Evolutionary conservation across 1,139 yeast species (phyloP).

Genomic region (Sugiyamaella novakii): DNA sequence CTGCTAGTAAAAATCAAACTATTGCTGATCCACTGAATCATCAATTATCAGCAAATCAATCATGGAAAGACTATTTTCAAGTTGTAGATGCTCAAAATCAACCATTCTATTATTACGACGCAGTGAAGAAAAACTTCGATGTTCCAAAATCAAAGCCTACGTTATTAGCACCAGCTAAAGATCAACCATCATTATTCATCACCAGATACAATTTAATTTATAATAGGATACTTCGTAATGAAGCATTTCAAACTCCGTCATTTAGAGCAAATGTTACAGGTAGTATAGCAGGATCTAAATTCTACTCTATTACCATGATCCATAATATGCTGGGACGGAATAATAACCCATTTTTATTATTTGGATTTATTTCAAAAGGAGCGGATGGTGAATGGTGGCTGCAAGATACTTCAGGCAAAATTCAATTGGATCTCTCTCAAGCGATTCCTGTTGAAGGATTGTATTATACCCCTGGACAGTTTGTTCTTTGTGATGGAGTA

Average conservation of each 20-base stretch:
- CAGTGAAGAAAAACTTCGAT: conserved; percentile 65
- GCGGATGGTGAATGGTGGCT: conserved; percentile 69
- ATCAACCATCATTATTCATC: conserved; percentile 36
- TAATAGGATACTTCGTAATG: conserved; percentile 77
- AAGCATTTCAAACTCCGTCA: conserved; percentile 60
- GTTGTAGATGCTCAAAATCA: conserved; percentile 66
- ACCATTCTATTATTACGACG: conserved; percentile 67
- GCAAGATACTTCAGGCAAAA: conserved; percentile 79
- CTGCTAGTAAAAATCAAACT: conserved; percentile 6
- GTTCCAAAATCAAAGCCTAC: conserved; percentile 36
- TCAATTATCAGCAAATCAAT: background rate
- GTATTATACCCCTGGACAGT: conserved; percentile 77
- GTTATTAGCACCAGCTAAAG: conserved; percentile 27
- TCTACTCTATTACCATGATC: conserved; percentile 67
- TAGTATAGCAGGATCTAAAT: conserved; percentile 38
- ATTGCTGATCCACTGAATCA: conserved; percentile 29
- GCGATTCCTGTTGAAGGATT: conserved; percentile 66
- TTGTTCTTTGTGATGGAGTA: conserved; percentile 81
- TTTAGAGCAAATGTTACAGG: conserved; percentile 34
- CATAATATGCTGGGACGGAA: conserved; percentile 86
- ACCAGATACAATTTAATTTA: conserved; percentile 61
- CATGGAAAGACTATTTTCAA: conserved; percentile 73
- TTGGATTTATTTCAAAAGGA: conserved; percentile 72
- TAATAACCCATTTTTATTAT: conserved; percentile 70
- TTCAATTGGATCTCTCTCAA: conserved; percentile 59